These are phyloP conservation scores for Penicillium roqueforti DNA, from an alignment of 495 filamentous ascomycete genomes.

Conservation along the genomic window DNA sequence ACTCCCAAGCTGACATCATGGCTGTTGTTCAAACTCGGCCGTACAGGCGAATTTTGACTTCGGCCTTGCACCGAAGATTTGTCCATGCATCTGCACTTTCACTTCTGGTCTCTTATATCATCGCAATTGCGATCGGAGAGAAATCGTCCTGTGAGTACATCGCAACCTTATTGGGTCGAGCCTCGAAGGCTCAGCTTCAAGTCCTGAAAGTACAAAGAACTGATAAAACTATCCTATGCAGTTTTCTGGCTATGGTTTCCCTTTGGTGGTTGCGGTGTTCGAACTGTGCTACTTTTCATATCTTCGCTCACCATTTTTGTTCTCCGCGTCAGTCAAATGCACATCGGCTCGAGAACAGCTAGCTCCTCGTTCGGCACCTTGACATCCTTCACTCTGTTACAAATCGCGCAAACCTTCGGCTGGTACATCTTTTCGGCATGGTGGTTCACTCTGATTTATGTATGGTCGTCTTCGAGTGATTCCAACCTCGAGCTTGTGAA, in stretches of 20 bases:
- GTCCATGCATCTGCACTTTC: constrained; percentile 64
- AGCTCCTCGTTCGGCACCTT: constrained; percentile 63
- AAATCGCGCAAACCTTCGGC: constrained; percentile 60
- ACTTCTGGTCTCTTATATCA: constrained; percentile 67
- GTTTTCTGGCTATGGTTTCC: constrained; percentile 87
- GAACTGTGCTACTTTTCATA: constrained; percentile 69
- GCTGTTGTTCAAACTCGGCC: constrained; percentile 46
- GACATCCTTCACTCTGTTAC: constrained; percentile 47
- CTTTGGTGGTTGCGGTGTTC: constrained; percentile 66
- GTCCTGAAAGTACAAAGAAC: background rate
- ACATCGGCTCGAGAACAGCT: constrained; percentile 63
- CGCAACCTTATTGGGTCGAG: background rate
- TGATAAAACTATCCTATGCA: constrained; percentile 28
- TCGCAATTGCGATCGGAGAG: constrained; percentile 64
- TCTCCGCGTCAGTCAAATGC: constrained; percentile 81
- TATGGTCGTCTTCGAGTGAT: constrained; percentile 64
- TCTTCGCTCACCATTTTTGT: constrained; percentile 64
- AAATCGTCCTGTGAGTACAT: constrained; percentile 61
- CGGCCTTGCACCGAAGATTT: constrained; percentile 83
- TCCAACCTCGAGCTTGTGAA: constrained; percentile 70
- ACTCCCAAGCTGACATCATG: constrained; percentile 39
- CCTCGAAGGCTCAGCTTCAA: background rate
- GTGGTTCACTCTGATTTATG: constrained; percentile 77
- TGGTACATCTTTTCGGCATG: constrained; percentile 76
- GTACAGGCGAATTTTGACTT: constrained; percentile 89